Evolutionary conservation across 2,329 filamentous ascomycete genomes (phyloP).

Genomic region (Sporothrix protearum): DNA sequence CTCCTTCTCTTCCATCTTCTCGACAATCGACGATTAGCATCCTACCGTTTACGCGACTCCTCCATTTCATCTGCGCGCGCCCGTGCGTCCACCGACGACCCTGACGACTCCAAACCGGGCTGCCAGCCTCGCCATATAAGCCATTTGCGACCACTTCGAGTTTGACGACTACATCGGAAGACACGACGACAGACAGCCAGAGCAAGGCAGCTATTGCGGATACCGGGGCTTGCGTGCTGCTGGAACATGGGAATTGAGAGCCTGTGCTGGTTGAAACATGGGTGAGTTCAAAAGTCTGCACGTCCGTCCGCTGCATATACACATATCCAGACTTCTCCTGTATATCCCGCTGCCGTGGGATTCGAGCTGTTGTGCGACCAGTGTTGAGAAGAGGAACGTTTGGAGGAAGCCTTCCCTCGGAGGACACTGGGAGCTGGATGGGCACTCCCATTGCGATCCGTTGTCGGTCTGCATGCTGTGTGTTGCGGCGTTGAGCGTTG

Average conservation of each 20-base stretch:
- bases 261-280: conserved; percentile 26
- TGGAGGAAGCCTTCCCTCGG: neutral
- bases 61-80: neutral
- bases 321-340: neutral
- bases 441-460: neutral
- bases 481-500: neutral
- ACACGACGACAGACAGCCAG: neutral
- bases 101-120: neutral
- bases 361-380: conserved; percentile 24
- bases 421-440: conserved; percentile 1
- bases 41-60: neutral
- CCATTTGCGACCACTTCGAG: neutral
- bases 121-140: neutral
- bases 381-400: neutral
- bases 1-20: neutral
- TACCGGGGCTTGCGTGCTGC: conserved; percentile 13
- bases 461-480: neutral
- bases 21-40: neutral
- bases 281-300: conserved; percentile 23
- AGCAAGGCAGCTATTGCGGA: conserved; percentile 11
- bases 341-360: conserved; percentile 24
- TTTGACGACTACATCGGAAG: neutral
- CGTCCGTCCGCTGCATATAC: conserved; percentile 3
- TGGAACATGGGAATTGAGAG: conserved; percentile 24
- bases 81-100: neutral